phyloP scores from a whole-genome alignment of 192 early-diverging fungal genomes.

The Entomortierella lignicola region DNA sequence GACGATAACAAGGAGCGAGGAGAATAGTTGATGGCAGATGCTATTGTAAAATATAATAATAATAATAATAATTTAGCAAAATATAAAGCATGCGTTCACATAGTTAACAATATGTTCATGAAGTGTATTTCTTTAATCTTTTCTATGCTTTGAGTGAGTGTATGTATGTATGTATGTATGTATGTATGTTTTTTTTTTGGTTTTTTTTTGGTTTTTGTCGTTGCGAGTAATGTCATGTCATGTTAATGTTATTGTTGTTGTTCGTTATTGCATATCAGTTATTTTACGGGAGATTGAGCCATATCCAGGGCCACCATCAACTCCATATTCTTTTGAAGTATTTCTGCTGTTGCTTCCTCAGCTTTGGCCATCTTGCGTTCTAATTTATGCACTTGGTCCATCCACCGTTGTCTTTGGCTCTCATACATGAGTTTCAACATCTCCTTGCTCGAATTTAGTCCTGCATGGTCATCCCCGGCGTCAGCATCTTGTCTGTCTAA shows the following conservation, averaged over 20 bases:
- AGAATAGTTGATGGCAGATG: neutral
- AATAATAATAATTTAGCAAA: no score
- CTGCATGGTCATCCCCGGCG: neutral
- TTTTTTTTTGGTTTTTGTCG: no score
- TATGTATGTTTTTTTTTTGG: no score
- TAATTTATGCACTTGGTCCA: conserved; percentile 4
- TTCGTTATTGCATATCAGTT: no score
- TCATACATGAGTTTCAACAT: conserved; percentile 9
- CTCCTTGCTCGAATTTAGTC: neutral
- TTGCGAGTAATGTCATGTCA: no score
- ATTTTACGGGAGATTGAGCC: conserved; percentile 6
- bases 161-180: no score
- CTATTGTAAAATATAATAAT: conserved; percentile 5
- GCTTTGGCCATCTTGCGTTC: conserved; percentile 38
- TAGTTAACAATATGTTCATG: no score
- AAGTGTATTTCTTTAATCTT: no score
- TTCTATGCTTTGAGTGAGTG: no score
- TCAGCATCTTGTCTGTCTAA: neutral
- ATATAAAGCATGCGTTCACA: no score
- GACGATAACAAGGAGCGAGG: neutral
- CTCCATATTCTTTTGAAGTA: conserved; percentile 49
- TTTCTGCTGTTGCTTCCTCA: conserved; percentile 28
- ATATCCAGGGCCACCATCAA: conserved; percentile 41
- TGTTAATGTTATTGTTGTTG: no score
- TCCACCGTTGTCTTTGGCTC: conserved; percentile 23